Percentiles rank a stretch among this genome's conserved stretches.
These are phyloP conservation scores for Mycena galericulata DNA, from an alignment of 768 basidiomycete species.

Conservation along the genomic window DNA sequence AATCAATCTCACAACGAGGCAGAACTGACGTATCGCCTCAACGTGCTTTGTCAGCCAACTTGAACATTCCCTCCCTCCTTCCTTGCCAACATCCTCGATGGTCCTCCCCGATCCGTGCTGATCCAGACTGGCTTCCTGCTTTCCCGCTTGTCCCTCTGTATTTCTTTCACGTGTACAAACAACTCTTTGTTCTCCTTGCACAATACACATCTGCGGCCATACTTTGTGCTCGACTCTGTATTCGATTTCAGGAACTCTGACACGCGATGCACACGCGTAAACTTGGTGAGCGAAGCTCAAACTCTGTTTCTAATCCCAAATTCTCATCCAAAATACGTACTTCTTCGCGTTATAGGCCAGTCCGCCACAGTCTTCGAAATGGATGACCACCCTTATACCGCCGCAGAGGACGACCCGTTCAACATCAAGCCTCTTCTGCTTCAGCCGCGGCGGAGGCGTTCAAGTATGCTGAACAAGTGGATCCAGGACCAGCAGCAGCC, in stretches of 20 bases:
- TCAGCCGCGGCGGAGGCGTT: conserved; percentile 53
- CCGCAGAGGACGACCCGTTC: conserved; percentile 66
- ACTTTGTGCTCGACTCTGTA: conserved; percentile 21
- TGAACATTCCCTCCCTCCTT: neutral
- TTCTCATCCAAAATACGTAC: conserved; percentile 30
- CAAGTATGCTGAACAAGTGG: conserved; percentile 68
- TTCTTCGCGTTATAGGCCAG: conserved; percentile 35
- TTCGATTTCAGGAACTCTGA: conserved; percentile 26
- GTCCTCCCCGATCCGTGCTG: conserved; percentile 17
- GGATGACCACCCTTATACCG: conserved; percentile 60
- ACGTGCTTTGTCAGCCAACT: neutral
- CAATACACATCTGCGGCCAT: conserved; percentile 28
- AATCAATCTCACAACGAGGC: neutral
- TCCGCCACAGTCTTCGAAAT: conserved; percentile 38
- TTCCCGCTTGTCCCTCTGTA: conserved; percentile 28
- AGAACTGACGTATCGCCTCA: neutral
- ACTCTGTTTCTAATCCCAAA: conserved; percentile 27
- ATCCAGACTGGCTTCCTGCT: neutral
- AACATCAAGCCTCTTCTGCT: conserved; percentile 51
- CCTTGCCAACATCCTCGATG: neutral
- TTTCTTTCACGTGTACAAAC: conserved; percentile 29
- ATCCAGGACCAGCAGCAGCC: conserved; percentile 60
- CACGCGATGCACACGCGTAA: conserved; percentile 37
- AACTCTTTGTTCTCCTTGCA: conserved; percentile 29
- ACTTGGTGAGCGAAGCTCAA: conserved; percentile 35